phyloP scores from a whole-genome alignment of 1,284 basidiomycete species.

The Ustilago nuda region DNA sequence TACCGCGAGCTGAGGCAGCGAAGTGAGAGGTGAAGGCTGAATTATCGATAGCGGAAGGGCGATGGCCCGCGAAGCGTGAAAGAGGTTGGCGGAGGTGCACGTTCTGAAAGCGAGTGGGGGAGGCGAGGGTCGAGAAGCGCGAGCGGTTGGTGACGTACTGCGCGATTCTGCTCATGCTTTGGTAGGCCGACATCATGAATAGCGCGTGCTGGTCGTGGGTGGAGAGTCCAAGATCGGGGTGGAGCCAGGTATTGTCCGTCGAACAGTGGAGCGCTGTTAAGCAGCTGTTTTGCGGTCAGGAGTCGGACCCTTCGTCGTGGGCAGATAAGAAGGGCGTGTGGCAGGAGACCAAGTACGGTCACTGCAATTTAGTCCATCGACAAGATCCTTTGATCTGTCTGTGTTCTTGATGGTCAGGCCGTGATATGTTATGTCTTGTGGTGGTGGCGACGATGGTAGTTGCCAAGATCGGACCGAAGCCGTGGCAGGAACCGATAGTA shows the following conservation, averaged over 20 bases:
- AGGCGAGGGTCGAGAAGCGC: background rate
- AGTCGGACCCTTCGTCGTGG: background rate
- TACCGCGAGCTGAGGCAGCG: slow-evolving; percentile 31
- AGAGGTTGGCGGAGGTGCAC: slow-evolving; percentile 18
- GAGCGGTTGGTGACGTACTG: slow-evolving; percentile 16
- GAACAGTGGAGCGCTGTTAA: too few species aligned
- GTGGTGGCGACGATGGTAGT: slow-evolving; percentile 8
- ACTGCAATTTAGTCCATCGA: slow-evolving; percentile 6
- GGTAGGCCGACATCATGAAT: slow-evolving; percentile 26
- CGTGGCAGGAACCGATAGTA: slow-evolving; percentile 5
- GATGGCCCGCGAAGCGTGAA: slow-evolving; percentile 21
- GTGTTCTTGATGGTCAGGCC: background rate
- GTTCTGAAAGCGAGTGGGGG: slow-evolving; percentile 2
- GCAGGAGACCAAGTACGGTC: slow-evolving; percentile 17
- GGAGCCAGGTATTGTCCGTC: too few species aligned
- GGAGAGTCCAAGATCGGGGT: too few species aligned
- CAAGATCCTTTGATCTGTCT: background rate
- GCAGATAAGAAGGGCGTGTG: background rate
- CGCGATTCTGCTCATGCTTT: slow-evolving; percentile 17
- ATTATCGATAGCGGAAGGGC: slow-evolving; percentile 21
- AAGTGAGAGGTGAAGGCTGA: slow-evolving; percentile 9
- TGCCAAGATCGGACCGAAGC: background rate
- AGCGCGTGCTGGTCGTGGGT: too few species aligned
- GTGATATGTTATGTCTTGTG: background rate
- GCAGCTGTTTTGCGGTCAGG: too few species aligned